Percentiles rank a stretch among this genome's conserved stretches.
These are phyloP conservation scores for Raddia distichophylla DNA, from an alignment of 176 grass and related monocot species.

Conservation along the genomic window DNA sequence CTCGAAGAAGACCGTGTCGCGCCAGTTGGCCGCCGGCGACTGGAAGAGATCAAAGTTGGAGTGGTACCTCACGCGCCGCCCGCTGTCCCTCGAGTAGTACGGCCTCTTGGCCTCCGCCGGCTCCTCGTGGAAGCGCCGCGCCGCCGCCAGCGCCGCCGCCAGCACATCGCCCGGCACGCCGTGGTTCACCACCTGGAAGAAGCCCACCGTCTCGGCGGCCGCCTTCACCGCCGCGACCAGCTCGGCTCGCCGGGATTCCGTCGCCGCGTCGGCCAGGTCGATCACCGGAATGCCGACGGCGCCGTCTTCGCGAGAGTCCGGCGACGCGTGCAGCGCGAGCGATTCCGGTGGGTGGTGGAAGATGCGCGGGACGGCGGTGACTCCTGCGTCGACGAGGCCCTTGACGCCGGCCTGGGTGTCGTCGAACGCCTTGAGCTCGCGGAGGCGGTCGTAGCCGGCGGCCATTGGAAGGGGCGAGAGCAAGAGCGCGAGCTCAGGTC, in stretches of 20 bases:
- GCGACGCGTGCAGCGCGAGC: not conserved
- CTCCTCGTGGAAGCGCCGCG: too few relatives aligned
- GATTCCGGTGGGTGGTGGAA: conserved; percentile 34
- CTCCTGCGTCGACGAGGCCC: conserved; percentile 42
- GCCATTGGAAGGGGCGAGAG: not conserved
- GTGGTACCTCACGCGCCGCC: not conserved
- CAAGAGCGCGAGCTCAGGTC: too few relatives aligned
- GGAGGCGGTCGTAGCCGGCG: not conserved
- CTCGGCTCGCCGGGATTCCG: too few relatives aligned
- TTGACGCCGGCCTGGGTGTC: not conserved
- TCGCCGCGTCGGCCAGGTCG: not conserved
- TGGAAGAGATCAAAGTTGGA: not conserved
- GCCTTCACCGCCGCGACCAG: too few relatives aligned
- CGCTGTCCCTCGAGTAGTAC: not conserved
- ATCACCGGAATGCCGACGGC: not conserved
- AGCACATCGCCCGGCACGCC: too few relatives aligned
- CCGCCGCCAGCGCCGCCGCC: too few relatives aligned
- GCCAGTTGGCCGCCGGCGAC: not conserved
- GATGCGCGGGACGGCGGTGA: conserved; percentile 38
- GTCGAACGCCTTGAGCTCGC: conserved; percentile 37
- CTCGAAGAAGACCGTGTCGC: not conserved
- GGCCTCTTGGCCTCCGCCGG: not conserved
- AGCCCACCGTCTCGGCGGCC: too few relatives aligned
- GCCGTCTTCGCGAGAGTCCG: not conserved
- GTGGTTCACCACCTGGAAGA: too few relatives aligned